Evolutionary conservation across 2,329 filamentous ascomycete genomes (phyloP).

Genomic region (Cytospora schulzeri): DNA sequence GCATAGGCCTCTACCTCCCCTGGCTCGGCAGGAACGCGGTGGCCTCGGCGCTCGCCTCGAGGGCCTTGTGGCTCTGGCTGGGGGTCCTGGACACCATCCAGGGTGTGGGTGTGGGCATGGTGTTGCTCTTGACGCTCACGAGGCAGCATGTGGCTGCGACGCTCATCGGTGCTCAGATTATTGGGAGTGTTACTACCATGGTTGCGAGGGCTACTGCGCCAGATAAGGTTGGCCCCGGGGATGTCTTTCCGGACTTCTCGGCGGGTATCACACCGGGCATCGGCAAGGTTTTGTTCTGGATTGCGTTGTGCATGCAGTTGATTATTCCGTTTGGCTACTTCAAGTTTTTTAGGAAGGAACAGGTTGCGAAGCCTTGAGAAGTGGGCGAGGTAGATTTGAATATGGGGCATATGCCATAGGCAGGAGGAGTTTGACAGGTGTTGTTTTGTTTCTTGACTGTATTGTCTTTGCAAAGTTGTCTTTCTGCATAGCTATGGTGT

Average conservation of each 20-base stretch:
- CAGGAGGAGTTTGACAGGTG: neutral
- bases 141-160: conserved; percentile 66
- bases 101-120: conserved; percentile 68
- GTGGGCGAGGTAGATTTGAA: neutral
- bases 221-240: conserved; percentile 61
- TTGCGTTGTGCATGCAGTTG: conserved; percentile 59
- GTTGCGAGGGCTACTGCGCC: conserved; percentile 62
- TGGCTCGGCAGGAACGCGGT: conserved; percentile 58
- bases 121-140: conserved; percentile 65
- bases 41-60: conserved; percentile 56
- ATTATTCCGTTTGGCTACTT: conserved; percentile 60
- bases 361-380: conserved; percentile 53
- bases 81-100: conserved; percentile 66
- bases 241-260: conserved; percentile 64
- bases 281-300: conserved; percentile 60
- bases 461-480: neutral
- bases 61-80: conserved; percentile 67
- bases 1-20: conserved; percentile 62
- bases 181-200: conserved; percentile 65
- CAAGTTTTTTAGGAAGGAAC: conserved; percentile 59
- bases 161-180: conserved; percentile 60
- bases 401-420: neutral
- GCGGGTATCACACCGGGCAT: conserved; percentile 49
- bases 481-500: conserved; percentile 9
- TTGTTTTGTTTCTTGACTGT: neutral